Evolutionary conservation across 306 rosid genomes (phyloP), one percentile per base, ranked within the genome.

Genomic region (Arachis hypogaea): DNA sequence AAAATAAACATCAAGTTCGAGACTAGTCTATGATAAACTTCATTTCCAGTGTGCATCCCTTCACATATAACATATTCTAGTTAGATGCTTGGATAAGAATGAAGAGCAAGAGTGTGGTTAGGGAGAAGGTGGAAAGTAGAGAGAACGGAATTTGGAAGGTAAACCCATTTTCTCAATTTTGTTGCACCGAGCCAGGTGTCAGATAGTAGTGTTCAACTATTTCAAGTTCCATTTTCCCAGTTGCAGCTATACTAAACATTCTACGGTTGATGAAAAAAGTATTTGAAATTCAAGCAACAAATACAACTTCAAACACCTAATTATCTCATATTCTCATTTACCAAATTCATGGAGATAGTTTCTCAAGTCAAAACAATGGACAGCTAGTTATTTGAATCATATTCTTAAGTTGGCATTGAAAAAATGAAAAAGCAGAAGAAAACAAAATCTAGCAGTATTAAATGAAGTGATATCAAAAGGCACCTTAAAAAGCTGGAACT

Each of bases 21-120:
- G 82, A 43, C 40, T 71, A 22, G 47, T 45, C 50, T 52, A 60
- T 52, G 11, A 66, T 67, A 18, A 62, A 59, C 56, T 55, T 18
- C 12, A 12, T 57, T 68, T 61, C 42, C 54, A 11, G 54, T 55
- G 76, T 61, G 80, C 63, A 62, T 67, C 60, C 79, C 82, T 82
- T 76, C 77, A 66, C 59, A 82, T 45, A 82, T 56, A 46, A 72
- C 38, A 44, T 7, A 57, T 49, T 65, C 22, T 22, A 4, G 63
- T 75, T 29, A 75, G 65, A 30, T 64, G 55, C 64, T 58, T 54
- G 14, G 47, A 11, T 65, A 43, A 57, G 59, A 56, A 65, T 65
- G 49, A 28, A 51, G 7, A 28, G 49, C 41, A 58, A 67, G 66
- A n/a, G 33, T 47, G 66, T n/a, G 18, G 7, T 33, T 47, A 18